Percentiles rank a stretch among this genome's conserved stretches.
phyloP scores from a whole-genome alignment of 108 stramenopile genomes.

The Cylindrotheca fusiformis region DNA sequence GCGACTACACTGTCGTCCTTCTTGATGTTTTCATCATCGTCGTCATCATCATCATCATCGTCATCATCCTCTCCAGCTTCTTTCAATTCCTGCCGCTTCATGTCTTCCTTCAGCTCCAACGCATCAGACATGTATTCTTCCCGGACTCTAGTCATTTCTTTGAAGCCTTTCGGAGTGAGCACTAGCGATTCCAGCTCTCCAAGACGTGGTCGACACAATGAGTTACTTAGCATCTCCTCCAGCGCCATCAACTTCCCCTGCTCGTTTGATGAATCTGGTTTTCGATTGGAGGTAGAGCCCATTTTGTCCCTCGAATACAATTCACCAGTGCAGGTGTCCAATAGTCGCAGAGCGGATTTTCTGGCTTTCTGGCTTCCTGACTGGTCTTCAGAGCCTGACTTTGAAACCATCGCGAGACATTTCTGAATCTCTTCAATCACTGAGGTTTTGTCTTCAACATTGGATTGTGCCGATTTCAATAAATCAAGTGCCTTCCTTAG shows the following conservation, averaged over 20 bases:
- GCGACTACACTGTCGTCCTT: not conserved
- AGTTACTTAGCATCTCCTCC: slow-evolving; percentile 16
- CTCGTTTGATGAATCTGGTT: slow-evolving; percentile 2
- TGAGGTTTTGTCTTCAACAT: not conserved
- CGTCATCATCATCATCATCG: slow-evolving; percentile 82
- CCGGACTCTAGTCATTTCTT: slow-evolving; percentile 46
- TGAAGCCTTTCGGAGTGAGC: slow-evolving; percentile 48
- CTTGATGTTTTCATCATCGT: slow-evolving; percentile 38
- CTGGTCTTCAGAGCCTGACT: slow-evolving; percentile 1
- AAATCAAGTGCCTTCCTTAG: slow-evolving; percentile 29
- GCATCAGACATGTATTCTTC: slow-evolving; percentile 84
- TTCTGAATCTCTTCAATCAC: slow-evolving; percentile 37
- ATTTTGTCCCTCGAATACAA: slow-evolving; percentile 13
- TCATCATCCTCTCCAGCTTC: slow-evolving; percentile 62
- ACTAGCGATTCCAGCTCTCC: slow-evolving; percentile 48
- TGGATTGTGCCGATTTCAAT: slow-evolving; percentile 9
- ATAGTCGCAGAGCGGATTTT: slow-evolving; percentile 28
- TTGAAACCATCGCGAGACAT: slow-evolving; percentile 32
- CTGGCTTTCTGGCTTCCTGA: slow-evolving; percentile 27
- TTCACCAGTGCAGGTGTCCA: slow-evolving; percentile 55
- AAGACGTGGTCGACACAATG: slow-evolving; percentile 38
- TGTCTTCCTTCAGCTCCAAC: slow-evolving; percentile 67
- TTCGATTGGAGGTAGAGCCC: slow-evolving; percentile 9
- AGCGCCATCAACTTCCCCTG: slow-evolving; percentile 3
- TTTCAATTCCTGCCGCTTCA: slow-evolving; percentile 57